phyloP scores from a whole-genome alignment of 169 alveolate genomes.

The Eimeria acervulina region DNA sequence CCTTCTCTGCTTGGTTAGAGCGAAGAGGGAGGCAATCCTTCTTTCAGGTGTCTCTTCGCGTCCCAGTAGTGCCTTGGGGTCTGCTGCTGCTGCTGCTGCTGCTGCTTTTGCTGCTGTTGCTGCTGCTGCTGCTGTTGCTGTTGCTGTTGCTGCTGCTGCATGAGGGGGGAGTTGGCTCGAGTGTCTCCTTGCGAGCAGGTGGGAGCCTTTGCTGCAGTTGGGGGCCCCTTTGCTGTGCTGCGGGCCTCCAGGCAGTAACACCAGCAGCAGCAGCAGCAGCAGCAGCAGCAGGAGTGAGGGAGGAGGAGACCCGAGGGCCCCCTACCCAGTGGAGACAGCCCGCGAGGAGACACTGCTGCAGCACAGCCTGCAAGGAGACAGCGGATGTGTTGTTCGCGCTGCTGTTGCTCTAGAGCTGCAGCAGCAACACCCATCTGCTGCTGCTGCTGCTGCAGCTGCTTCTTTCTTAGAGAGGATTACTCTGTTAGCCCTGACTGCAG shows the following conservation, averaged over 20 bases:
- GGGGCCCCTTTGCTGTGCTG: background rate
- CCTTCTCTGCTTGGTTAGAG: background rate
- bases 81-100: too few species aligned
- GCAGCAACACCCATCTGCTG: background rate
- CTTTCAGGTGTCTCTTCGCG: too few species aligned
- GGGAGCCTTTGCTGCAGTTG: background rate
- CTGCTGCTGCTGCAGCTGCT: background rate
- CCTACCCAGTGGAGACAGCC: background rate
- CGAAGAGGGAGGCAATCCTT: background rate
- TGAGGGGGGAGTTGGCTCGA: background rate
- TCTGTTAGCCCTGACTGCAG: background rate
- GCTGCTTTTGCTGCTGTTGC: too few species aligned
- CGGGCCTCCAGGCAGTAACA: background rate
- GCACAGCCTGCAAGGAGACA: background rate
- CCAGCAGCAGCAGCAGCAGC: background rate
- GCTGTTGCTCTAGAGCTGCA: background rate
- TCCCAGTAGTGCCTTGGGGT: too few species aligned
- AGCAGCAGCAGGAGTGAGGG: background rate
- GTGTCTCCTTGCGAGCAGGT: background rate
- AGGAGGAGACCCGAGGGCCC: background rate
- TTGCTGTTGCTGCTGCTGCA: too few species aligned
- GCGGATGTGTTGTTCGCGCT: background rate
- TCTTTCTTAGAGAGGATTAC: background rate
- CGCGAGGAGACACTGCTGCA: slow-evolving; percentile 15
- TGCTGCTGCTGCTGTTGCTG: too few species aligned